Base-by-base conservation (phyloP, 208 protist genomes). In the Leishmania tropica region DNA sequence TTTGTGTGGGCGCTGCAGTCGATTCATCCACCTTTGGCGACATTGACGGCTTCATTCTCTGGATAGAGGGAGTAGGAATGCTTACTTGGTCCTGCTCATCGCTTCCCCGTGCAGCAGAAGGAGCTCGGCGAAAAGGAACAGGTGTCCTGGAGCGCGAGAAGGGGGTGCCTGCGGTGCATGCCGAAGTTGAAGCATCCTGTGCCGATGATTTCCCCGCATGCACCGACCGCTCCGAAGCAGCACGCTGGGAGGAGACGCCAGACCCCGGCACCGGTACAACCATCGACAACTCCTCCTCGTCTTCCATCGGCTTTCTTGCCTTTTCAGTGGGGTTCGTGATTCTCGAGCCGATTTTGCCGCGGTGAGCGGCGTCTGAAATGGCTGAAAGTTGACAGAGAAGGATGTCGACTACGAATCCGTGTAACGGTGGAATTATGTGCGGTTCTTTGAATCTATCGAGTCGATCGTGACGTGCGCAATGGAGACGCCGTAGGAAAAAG, bases 301-400 rank as follows among this genome's bases (percentile, higher is more conserved):
- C 71, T 58, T 81, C 82, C 62, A 83, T 60, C 6, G 75, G 77
- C n/a, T 77, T 86, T 15, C 82, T 79, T 19, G 82, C 85, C 67
- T 86, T 86, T 60, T 80, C 54, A 6, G 82, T 47, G 15, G 53
- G 72, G 0, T 80, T 76, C 78, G 83, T 83, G n/a, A 86, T 5
- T 8, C 68, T 82, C 7, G 58, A 71, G 54, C 74, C 77, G 76
- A 85, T 78, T 24, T 19, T 15, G 13, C 19, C 4, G n/a, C 11
- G n/a, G 10, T 64, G 19, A 64, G 11, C 58, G 28, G 58, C 6
- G 58, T 13, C 28, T 17, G 21, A 64, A 64, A 31, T 28, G 0
- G 28, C 58, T 11, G 3, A 64, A 28, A 3, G 28, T 28, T 64
- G 3, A 64, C 2, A 28, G 28, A 5, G 13, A 31, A 64, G 35